These are phyloP conservation scores for Brassica rapa DNA, from an alignment of 345 rosid genomes.

Conservation along the genomic window DNA sequence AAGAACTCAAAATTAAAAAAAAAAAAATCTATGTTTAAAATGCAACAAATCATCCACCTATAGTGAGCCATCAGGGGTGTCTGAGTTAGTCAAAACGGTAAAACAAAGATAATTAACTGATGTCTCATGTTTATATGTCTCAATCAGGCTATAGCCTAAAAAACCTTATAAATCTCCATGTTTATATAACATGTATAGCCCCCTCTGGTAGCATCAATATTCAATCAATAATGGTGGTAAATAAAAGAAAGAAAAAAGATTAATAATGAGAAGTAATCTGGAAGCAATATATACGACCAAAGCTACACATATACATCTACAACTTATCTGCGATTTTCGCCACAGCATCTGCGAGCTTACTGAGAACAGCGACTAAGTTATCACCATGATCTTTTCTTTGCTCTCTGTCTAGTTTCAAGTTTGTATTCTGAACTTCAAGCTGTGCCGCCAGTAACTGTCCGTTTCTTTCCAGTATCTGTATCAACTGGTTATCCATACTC, in stretches of 20 bases:
- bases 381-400: constrained; percentile 76
- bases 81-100: background rate
- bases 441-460: constrained; percentile 76
- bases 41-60: background rate
- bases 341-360: constrained; percentile 86
- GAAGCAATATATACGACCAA: constrained; percentile 17
- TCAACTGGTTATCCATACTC: constrained; percentile 51
- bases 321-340: constrained; percentile 87
- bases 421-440: constrained; percentile 79
- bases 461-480: constrained; percentile 69
- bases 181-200: constrained; percentile 25
- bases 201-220: constrained; percentile 20
- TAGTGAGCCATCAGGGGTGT: background rate
- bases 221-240: constrained; percentile 25
- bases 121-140: background rate
- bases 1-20: background rate
- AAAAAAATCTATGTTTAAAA: background rate
- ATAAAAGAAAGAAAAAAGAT: background rate
- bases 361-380: constrained; percentile 74
- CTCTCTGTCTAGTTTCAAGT: constrained; percentile 71
- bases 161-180: constrained; percentile 21
- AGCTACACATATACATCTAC: constrained; percentile 40
- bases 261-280: constrained; percentile 16
- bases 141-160: background rate
- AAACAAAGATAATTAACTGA: background rate